Conservation (phyloP, 805 yeast species). For the Isabelozyma heimii region DNA sequence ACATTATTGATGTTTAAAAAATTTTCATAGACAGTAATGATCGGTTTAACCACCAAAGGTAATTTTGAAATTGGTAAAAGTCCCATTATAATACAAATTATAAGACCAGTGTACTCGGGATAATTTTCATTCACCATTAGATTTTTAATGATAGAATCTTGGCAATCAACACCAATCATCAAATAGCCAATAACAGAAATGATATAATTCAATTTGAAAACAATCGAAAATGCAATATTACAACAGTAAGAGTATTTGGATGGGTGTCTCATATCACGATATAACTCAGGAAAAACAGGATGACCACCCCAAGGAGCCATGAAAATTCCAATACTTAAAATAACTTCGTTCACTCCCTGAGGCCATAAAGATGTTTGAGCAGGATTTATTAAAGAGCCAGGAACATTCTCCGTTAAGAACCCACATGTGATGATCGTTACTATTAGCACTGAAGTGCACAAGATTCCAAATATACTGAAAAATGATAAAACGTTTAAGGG, state of each 20-base stretch:
- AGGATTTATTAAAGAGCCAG: conserved; percentile 54
- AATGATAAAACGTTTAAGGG: conserved; percentile 55
- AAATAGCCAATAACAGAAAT: conserved; percentile 68
- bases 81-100: conserved; percentile 33
- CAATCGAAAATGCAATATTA: conserved; percentile 53
- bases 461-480: conserved; percentile 55
- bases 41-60: conserved; percentile 38
- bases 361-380: conserved; percentile 42
- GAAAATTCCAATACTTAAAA: conserved; percentile 60
- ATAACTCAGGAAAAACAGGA: conserved; percentile 73
- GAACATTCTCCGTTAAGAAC: conserved; percentile 30
- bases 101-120: conserved; percentile 51
- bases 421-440: conserved; percentile 49
- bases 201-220: conserved; percentile 55
- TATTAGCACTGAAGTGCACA: conserved; percentile 52
- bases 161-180: conserved; percentile 73
- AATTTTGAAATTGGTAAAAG: conserved; percentile 39
- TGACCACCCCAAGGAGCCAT: conserved; percentile 88
- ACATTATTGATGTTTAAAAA: conserved; percentile 10
- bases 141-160: conserved; percentile 77
- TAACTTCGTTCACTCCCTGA: conserved; percentile 26
- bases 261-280: conserved; percentile 71
- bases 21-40: conserved; percentile 36
- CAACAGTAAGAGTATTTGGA: conserved; percentile 52
- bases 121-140: conserved; percentile 65